Base-by-base conservation (phyloP, 2,329 filamentous ascomycete species). In the Fusarium abutilonis region DNA sequence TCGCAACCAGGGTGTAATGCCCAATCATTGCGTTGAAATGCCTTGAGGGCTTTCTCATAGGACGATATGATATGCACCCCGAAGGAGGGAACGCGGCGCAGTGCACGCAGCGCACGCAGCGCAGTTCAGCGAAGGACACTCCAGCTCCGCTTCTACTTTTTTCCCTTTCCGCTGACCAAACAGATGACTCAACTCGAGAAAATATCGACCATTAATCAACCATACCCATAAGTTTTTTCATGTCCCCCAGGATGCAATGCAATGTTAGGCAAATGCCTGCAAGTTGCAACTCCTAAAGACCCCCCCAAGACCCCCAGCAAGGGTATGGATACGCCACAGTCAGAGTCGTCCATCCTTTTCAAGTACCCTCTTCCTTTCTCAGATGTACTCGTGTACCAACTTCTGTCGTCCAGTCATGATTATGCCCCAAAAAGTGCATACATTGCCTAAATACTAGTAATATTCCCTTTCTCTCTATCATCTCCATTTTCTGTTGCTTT, bases 31-130 rank as follows among this genome's bases (percentile, higher is more conserved):
- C 67, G 56, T 68, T 63, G 63, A 69, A 52, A 56, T 46, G 48
- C 52, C 51, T 47, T 47, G 29, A 57, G 43, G 52, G 56, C 50
- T 47, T 66, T 72, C 65, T 64, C 67, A 76, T 73, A 75, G 73
- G 74, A 70, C 60, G 48, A 66, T 54, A 64, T 54, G 55, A 55
- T 62, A 73, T 75, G 71, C 74, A 75, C 66, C 66, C 68, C 61
- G 68, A 75, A 76, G 73, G 75, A 69, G 75, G 74, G 78, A 76
- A 72, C 28, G 79, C 77, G 77, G 78, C 78, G 79, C 78, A 79
- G 76, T 73, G 64, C 59, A 54, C 52, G 31, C 54, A 48, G 21
- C 6, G 21, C 21, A 23, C 21, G 21, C 21, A 26, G 23, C 23
- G 23, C 23, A 26, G 23, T 8, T 6, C 23, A 26, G 23, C 23